Conservation (phyloP, 352 stramenopile species). For the Globisporangium viniferum region DNA sequence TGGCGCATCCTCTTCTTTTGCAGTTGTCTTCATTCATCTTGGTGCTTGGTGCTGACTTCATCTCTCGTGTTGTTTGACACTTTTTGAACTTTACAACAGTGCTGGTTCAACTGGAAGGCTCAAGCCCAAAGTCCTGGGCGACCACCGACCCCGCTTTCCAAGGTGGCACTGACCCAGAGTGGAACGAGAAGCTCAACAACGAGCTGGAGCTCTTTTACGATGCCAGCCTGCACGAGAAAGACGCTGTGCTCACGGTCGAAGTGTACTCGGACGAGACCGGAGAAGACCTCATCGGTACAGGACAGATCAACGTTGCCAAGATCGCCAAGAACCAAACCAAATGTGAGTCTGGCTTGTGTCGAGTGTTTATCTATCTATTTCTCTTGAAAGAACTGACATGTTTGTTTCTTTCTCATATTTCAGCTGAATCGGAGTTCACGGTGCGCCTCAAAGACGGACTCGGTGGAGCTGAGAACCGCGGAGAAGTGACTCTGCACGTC, state of each 20-base stretch:
- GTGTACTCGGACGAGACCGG: constrained; percentile 72
- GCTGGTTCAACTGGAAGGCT: constrained; percentile 63
- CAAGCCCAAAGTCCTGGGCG: constrained; percentile 52
- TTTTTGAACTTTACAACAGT: constrained; percentile 29
- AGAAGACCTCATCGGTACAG: constrained; percentile 72
- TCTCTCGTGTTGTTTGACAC: background rate
- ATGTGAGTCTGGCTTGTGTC: constrained; percentile 11
- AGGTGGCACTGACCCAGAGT: constrained; percentile 59
- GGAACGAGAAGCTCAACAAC: constrained; percentile 66
- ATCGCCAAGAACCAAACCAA: constrained; percentile 41
- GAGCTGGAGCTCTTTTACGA: constrained; percentile 85
- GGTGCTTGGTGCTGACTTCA: constrained; percentile 1
- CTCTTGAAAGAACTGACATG: background rate
- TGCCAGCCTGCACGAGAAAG: constrained; percentile 42
- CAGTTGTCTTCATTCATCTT: background rate
- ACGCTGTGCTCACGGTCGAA: constrained; percentile 54
- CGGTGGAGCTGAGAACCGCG: constrained; percentile 36
- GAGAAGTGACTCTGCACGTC: constrained; percentile 56
- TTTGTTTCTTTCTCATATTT: background rate
- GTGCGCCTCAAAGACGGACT: constrained; percentile 52
- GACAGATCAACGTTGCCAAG: constrained; percentile 43
- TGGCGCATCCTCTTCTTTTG: background rate
- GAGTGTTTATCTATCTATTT: background rate
- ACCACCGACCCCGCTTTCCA: constrained; percentile 67
- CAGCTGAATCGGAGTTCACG: constrained; percentile 32